These are phyloP conservation scores for Collybia sp. DNA, from an alignment of 768 basidiomycete genomes.

Conservation along the genomic window DNA sequence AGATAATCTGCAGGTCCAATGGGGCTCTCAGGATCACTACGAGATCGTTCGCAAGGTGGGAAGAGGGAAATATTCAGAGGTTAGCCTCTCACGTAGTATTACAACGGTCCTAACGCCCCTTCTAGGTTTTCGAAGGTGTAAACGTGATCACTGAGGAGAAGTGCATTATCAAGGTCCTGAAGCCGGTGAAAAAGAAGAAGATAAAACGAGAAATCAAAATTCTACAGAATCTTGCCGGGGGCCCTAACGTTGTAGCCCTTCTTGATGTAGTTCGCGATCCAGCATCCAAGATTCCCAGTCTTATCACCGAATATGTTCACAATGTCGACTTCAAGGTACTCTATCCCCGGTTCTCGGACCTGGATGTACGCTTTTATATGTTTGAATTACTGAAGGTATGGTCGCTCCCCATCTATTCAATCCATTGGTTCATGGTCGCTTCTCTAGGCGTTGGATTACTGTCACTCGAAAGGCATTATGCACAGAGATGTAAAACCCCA, in stretches of 20 bases:
- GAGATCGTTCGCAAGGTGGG: constrained; percentile 97
- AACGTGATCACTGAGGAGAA: constrained; percentile 89
- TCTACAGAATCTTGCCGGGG: constrained; percentile 91
- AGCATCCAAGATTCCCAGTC: constrained; percentile 92
- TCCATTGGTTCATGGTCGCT: constrained; percentile 6
- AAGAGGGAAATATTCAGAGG: constrained; percentile 93
- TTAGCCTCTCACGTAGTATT: constrained; percentile 20
- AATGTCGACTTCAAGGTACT: constrained; percentile 97
- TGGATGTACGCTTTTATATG: constrained; percentile 96
- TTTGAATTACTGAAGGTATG: constrained; percentile 87
- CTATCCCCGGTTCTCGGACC: constrained; percentile 93
- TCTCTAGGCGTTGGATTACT: constrained; percentile 85
- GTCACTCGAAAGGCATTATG: constrained; percentile 99
- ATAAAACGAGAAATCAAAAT: constrained; percentile 99
- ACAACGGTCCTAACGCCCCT: constrained; percentile 8
- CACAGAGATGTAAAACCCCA: constrained; percentile 98
- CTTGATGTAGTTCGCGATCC: constrained; percentile 96
- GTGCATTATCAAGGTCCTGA: constrained; percentile 97
- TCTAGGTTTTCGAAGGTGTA: constrained; percentile 88
- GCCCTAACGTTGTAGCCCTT: constrained; percentile 90
- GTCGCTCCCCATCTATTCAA: not conserved
- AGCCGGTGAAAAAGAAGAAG: constrained; percentile 99
- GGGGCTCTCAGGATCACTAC: constrained; percentile 96
- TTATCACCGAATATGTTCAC: constrained; percentile 97
- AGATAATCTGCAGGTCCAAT: constrained; percentile 97